Evolutionary conservation across 768 basidiomycete species (phyloP).

Genomic region (Trametes sanguinea): DNA sequence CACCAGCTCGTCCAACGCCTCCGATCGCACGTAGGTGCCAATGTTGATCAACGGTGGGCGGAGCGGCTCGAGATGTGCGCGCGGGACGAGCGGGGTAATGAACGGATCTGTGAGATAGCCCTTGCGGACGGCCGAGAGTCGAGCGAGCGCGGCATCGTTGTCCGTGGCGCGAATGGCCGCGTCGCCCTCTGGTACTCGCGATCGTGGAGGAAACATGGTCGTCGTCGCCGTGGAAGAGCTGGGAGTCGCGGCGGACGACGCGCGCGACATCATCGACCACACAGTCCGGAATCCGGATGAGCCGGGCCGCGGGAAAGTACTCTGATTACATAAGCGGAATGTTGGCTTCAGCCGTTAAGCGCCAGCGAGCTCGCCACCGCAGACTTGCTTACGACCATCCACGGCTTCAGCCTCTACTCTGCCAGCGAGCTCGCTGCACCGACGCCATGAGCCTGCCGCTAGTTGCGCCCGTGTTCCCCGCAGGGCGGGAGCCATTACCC

Average conservation of each 20-base stretch:
- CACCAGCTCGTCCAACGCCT: constrained; percentile 78
- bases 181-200: constrained; percentile 47
- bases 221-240: background rate
- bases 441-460: constrained; percentile 34
- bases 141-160: constrained; percentile 79
- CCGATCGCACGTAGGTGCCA: constrained; percentile 86
- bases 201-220: constrained; percentile 19
- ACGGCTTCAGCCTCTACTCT: background rate
- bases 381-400: background rate
- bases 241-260: background rate
- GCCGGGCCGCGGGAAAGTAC: background rate
- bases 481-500: constrained; percentile 88
- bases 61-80: constrained; percentile 53
- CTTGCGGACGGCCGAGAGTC: constrained; percentile 80
- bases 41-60: constrained; percentile 92
- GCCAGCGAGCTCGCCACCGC: background rate
- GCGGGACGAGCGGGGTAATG: constrained; percentile 64
- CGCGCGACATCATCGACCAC: background rate
- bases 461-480: constrained; percentile 74
- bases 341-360: background rate
- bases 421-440: background rate
- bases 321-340: background rate
- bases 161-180: constrained; percentile 76
- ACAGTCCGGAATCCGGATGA: background rate
- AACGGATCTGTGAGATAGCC: constrained; percentile 83